A percentile compares a stretch with the other conserved stretches of the same genome.
These are phyloP conservation scores for Populus hybrid DNA, from an alignment of 441 rosid genomes.

Conservation along the genomic window DNA sequence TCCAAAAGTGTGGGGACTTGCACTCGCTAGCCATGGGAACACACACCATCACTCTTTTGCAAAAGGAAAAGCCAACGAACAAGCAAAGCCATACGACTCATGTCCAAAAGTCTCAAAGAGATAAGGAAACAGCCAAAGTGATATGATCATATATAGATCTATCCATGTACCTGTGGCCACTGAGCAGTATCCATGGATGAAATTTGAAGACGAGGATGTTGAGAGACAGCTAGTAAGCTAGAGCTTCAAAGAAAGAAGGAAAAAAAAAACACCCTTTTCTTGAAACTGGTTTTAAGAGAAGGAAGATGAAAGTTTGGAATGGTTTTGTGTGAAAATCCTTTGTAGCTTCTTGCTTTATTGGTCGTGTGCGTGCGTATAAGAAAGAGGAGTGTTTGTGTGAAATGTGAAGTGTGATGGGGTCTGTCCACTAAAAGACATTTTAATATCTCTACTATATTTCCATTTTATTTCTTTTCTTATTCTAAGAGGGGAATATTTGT, in stretches of 20 bases:
- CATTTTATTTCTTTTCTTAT: background rate
- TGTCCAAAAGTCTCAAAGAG: background rate
- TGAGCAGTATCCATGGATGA: conserved; percentile 84
- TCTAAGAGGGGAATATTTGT: conserved; percentile 36
- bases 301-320: conserved; percentile 30
- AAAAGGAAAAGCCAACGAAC: conserved; percentile 12
- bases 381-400: background rate
- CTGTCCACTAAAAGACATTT: background rate
- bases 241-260: conserved; percentile 12
- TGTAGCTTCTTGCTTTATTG: conserved; percentile 43
- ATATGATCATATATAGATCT: conserved; percentile 19
- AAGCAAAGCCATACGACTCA: conserved; percentile 11
- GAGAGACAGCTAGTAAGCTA: conserved; percentile 7
- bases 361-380: conserved; percentile 12
- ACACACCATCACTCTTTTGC: conserved; percentile 23
- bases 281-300: conserved; percentile 28
- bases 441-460: background rate
- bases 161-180: conserved; percentile 79
- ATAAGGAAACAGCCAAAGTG: conserved; percentile 13
- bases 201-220: conserved; percentile 28
- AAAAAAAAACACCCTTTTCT: conserved; percentile 6
- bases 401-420: background rate
- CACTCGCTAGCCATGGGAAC: conserved; percentile 33
- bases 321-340: conserved; percentile 33
- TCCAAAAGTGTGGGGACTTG: conserved; percentile 44